Conservation (phyloP, 2,329 filamentous ascomycete genomes). For the Xylaria sp. region DNA sequence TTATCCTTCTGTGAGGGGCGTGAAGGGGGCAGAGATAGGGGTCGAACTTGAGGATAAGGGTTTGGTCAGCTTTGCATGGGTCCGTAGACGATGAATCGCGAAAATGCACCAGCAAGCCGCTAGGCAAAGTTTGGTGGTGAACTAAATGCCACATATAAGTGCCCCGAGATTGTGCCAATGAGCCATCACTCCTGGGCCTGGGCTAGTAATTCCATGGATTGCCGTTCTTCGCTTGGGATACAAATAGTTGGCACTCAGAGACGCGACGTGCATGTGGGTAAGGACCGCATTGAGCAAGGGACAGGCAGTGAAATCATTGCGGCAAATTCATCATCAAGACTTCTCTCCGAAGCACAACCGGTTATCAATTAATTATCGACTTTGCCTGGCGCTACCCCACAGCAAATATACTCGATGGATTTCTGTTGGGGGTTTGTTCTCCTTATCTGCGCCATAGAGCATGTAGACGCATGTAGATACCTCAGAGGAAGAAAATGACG, state of each 20-base stretch:
- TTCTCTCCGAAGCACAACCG: neutral
- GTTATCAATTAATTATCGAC: neutral
- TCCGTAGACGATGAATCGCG: too few relatives aligned
- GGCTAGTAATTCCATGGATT: neutral
- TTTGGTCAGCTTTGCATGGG: too few relatives aligned
- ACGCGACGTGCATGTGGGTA: neutral
- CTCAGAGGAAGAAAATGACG: neutral
- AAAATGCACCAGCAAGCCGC: too few relatives aligned
- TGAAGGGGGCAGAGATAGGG: too few relatives aligned
- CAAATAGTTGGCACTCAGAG: neutral
- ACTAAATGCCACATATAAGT: neutral
- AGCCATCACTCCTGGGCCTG: neutral
- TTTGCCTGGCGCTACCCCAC: neutral
- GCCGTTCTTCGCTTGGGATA: neutral
- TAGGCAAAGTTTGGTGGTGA: too few relatives aligned
- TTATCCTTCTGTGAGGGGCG: too few relatives aligned
- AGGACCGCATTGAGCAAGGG: neutral
- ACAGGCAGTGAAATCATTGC: neutral
- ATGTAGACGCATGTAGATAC: neutral
- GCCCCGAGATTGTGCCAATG: neutral
- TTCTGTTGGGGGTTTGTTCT: neutral
- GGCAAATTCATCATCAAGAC: neutral
- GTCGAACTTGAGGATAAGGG: too few relatives aligned
- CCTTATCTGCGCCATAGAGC: neutral
- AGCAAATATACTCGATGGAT: neutral